phyloP scores from a whole-genome alignment of 2,329 filamentous ascomycete species.

The Coleophoma crateriformis region DNA sequence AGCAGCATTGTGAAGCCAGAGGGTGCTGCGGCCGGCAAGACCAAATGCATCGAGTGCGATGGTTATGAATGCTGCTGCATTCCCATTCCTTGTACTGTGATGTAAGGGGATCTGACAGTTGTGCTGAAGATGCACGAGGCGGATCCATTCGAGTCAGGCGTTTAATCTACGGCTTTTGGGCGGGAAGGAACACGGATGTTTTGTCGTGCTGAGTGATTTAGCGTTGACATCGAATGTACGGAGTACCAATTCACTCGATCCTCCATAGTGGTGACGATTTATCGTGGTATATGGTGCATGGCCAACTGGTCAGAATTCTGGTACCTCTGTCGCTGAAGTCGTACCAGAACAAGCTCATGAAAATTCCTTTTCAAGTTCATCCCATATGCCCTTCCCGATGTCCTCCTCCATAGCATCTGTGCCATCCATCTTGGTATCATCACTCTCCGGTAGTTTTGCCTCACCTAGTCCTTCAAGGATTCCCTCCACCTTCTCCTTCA shows the following conservation, averaged over 20 bases:
- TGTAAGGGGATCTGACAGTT: slow-evolving; percentile 26
- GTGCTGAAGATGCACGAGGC: too few species aligned
- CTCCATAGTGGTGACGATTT: too few species aligned
- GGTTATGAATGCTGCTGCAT: slow-evolving; percentile 50
- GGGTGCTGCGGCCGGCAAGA: slow-evolving; percentile 33
- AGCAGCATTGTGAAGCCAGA: slow-evolving; percentile 46
- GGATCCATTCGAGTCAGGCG: too few species aligned
- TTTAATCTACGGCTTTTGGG: too few species aligned
- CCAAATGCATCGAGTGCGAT: slow-evolving; percentile 44
- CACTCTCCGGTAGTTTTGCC: slow-evolving; percentile 24
- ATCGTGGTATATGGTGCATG: too few species aligned
- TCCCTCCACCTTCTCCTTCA: slow-evolving; percentile 66
- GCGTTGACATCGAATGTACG: too few species aligned
- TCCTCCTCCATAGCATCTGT: slow-evolving; percentile 1
- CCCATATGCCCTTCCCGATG: slow-evolving; percentile 33
- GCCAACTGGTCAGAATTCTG: too few species aligned
- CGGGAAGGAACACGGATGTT: too few species aligned
- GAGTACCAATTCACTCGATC: too few species aligned
- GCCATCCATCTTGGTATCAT: slow-evolving; percentile 8
- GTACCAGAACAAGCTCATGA: slow-evolving; percentile 14
- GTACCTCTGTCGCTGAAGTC: too few species aligned
- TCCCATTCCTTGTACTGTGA: slow-evolving; percentile 43
- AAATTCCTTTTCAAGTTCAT: slow-evolving; percentile 35
- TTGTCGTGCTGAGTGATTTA: too few species aligned
- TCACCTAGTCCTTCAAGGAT: slow-evolving; percentile 65